Conservation (phyloP, 345 rosid species). For the Limnanthes douglasii region DNA sequence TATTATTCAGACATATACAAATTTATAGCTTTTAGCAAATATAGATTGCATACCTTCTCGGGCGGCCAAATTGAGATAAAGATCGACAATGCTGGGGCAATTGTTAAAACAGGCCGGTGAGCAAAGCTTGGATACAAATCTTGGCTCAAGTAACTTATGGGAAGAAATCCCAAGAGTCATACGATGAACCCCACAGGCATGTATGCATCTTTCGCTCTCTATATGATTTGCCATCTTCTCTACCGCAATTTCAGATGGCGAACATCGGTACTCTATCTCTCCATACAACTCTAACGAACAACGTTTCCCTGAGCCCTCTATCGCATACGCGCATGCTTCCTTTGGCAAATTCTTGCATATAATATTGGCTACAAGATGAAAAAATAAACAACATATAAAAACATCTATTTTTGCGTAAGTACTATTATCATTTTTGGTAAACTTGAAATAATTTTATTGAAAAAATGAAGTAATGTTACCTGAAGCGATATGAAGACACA, state of each 20-base stretch:
- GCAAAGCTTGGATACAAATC: constrained; percentile 47
- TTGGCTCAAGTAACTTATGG: constrained; percentile 45
- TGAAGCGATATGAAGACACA: constrained; percentile 30
- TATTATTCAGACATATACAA: too few relatives aligned
- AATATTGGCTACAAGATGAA: constrained; percentile 22
- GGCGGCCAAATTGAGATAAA: constrained; percentile 61
- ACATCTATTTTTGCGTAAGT: too few relatives aligned
- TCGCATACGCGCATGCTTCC: constrained; percentile 39
- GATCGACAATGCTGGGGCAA: constrained; percentile 63
- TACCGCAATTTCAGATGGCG: constrained; percentile 50
- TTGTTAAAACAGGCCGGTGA: constrained; percentile 30
- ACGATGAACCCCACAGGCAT: constrained; percentile 48
- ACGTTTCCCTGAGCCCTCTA: constrained; percentile 45
- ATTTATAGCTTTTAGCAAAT: neutral
- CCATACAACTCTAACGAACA: constrained; percentile 44
- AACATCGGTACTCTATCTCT: constrained; percentile 32
- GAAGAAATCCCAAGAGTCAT: constrained; percentile 53
- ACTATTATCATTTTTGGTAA: too few relatives aligned
- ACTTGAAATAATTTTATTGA: too few relatives aligned
- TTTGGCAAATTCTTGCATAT: constrained; percentile 37
- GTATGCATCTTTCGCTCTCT: constrained; percentile 43
- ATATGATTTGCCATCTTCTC: constrained; percentile 39
- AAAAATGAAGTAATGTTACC: constrained; percentile 19
- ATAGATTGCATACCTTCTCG: constrained; percentile 56
- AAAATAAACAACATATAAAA: too few relatives aligned